Evolutionary conservation across 345 rosid species (phyloP).

Genomic region (Eucalyptus marginata): DNA sequence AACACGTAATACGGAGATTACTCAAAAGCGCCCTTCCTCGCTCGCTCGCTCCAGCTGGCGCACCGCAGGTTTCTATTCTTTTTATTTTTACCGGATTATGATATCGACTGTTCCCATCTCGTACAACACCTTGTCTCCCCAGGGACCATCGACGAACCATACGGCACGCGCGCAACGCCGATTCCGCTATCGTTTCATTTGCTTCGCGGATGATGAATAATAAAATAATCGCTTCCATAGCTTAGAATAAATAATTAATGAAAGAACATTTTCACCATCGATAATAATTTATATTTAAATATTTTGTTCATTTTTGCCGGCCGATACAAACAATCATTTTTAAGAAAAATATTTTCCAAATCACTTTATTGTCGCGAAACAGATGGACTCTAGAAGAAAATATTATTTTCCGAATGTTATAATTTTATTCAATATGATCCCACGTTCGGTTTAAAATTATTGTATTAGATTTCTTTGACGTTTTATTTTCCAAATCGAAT

Average conservation of each 20-base stretch:
- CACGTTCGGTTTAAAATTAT: rapidly evolving
- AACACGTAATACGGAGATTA: not conserved
- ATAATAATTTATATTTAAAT: too few relatives aligned
- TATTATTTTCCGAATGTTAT: rapidly evolving
- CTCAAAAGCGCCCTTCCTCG: not conserved
- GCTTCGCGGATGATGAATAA: not conserved
- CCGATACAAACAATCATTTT: rapidly evolving
- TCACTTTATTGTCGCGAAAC: rapidly evolving
- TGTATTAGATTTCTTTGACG: too few relatives aligned
- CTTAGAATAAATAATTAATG: too few relatives aligned
- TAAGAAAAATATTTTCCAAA: too few relatives aligned
- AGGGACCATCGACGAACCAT: not conserved
- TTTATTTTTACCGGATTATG: not conserved
- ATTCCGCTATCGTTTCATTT: not conserved
- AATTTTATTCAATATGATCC: too few relatives aligned
- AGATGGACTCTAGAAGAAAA: rapidly evolving
- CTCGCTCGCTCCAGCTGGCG: not conserved
- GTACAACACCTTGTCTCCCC: not conserved
- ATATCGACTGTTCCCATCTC: not conserved
- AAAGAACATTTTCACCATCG: rapidly evolving
- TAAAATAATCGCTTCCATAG: too few relatives aligned
- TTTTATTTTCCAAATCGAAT: too few relatives aligned
- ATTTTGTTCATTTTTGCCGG: rapidly evolving
- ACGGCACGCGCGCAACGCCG: not conserved
- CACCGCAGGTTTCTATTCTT: not conserved